Evolutionary conservation across 495 filamentous ascomycete genomes (phyloP), one percentile per base, ranked within the genome.

Genomic region (Letharia columbiana): DNA sequence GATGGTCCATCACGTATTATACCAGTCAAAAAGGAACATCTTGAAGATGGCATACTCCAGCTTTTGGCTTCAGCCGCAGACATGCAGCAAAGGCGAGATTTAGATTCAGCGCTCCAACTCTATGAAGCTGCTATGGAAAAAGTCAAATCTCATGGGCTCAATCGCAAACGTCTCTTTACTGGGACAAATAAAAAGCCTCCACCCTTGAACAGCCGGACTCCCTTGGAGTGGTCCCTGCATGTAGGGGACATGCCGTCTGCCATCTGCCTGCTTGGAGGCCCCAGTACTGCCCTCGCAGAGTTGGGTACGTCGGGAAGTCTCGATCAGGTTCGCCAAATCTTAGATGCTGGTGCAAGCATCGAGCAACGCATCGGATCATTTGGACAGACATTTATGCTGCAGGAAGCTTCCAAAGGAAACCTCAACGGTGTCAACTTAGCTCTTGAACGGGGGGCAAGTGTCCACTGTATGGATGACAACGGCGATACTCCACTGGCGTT

Each of bases 401-500:
- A 52, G 5, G 71, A 70, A 35, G 68, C 68, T 62, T 49, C 58
- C n/a, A 45, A 65, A 40, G 68, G 47, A 20, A 60, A 63, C 2
- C 68, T 65, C 61, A 57, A 61, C 20, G 37, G 56, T 57, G 62
- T 70, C 11, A 63, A 54, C 5, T 47, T 66, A 31, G 50, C 66
- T 33, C 61, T 68, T 10, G 60, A 66, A 13, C 42, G 56, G 10
- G 61, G 49, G 15, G 42, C 64, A 20, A 56, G 23, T 41, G 45
- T 69, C 6, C 42, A 63, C 1, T 37, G 45, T 45, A 66, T 52
- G 50, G 68, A 69, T 28, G 56, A 61, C 18, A 67, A 71, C 18
- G 68, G 73, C 10, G 67, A 69, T 57, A 75, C 73, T 33, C 61
- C 73, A 47, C 62, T 75, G 17, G 71, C 71, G 31, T 50, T 68